A percentile compares a stretch with the other conserved stretches of the same genome.
These are phyloP conservation scores for Bipolaris cookei DNA, from an alignment of 2,329 filamentous ascomycete species.

Conservation along the genomic window DNA sequence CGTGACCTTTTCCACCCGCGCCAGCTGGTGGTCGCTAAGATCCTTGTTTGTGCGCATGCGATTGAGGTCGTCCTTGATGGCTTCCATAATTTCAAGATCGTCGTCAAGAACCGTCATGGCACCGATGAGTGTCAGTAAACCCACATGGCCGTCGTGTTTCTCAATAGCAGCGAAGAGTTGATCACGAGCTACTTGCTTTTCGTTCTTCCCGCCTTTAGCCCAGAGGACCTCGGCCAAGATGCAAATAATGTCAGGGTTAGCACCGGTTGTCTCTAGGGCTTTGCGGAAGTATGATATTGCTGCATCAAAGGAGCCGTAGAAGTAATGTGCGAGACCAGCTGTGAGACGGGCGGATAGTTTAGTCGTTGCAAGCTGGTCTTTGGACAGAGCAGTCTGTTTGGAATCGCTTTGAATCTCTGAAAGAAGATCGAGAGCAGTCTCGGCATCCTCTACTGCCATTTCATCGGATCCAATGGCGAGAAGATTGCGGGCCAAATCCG, in stretches of 20 bases:
- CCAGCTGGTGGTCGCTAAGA: conserved; percentile 68
- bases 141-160: conserved; percentile 74
- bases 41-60: conserved; percentile 71
- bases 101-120: conserved; percentile 82
- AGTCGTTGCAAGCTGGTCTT: conserved; percentile 70
- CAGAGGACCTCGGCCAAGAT: conserved; percentile 90
- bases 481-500: conserved; percentile 84
- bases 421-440: conserved; percentile 79
- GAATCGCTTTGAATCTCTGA: conserved; percentile 65
- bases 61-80: conserved; percentile 79
- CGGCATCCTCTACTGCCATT: conserved; percentile 77
- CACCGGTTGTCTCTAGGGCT: conserved; percentile 76
- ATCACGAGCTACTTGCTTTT: conserved; percentile 76
- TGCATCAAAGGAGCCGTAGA: conserved; percentile 66
- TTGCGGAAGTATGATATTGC: conserved; percentile 81
- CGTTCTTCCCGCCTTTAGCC: conserved; percentile 79
- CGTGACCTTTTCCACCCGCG: conserved; percentile 74
- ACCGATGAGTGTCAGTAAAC: conserved; percentile 79
- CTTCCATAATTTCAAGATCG: conserved; percentile 79
- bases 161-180: conserved; percentile 83
- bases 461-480: conserved; percentile 71
- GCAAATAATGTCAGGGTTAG: conserved; percentile 83
- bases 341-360: conserved; percentile 86
- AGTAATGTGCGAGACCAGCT: conserved; percentile 82
- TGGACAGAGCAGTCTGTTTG: conserved; percentile 61